Percentiles rank a stretch among this genome's conserved stretches.
phyloP scores from a whole-genome alignment of 768 basidiomycete genomes.

The Zangia roseola region DNA sequence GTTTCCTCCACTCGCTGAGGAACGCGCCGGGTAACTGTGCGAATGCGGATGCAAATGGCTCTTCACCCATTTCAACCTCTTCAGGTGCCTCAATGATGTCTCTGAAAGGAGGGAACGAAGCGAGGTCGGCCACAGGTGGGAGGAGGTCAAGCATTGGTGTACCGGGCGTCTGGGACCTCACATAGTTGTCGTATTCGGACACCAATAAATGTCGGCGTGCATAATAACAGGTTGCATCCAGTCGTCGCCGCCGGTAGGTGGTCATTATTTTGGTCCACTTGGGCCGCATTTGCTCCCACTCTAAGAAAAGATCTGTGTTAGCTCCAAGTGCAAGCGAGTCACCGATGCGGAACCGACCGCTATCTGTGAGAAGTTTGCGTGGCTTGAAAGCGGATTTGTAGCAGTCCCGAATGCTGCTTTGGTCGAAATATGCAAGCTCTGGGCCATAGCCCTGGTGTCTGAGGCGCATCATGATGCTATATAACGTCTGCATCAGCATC shows the following conservation, averaged over 20 bases:
- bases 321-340: not conserved
- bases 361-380: too few relatives aligned
- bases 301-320: not conserved
- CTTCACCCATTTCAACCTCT: not conserved
- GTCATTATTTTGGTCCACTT: not conserved
- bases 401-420: too few relatives aligned
- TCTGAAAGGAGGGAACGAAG: not conserved
- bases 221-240: not conserved
- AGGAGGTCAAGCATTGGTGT: not conserved
- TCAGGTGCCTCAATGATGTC: not conserved
- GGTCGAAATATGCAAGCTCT: too few relatives aligned
- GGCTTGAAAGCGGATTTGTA: too few relatives aligned
- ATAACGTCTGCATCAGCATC: too few relatives aligned
- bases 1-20: not conserved
- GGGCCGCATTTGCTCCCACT: slow-evolving; percentile 1
- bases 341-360: too few relatives aligned
- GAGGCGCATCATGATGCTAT: too few relatives aligned
- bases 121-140: not conserved
- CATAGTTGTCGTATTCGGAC: not conserved
- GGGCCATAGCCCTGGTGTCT: too few relatives aligned
- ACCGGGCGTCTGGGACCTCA: not conserved
- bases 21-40: not conserved
- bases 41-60: slow-evolving; percentile 1
- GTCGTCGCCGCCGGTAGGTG: not conserved
- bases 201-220: slow-evolving; percentile 1